These are phyloP conservation scores for Xerocomus amazonicus DNA, from an alignment of 1,284 basidiomycete genomes.

Conservation along the genomic window DNA sequence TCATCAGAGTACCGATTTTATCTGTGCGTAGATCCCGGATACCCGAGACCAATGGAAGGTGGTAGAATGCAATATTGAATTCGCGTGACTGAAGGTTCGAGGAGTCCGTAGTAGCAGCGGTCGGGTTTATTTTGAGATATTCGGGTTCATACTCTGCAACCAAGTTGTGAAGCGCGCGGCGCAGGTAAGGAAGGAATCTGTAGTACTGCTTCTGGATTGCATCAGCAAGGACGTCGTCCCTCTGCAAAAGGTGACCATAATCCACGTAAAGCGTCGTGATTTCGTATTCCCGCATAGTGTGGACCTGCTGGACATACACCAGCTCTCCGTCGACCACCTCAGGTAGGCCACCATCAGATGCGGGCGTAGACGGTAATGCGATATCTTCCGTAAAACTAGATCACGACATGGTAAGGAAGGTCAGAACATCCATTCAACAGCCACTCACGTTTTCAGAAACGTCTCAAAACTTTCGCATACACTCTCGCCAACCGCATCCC, in stretches of 20 bases:
- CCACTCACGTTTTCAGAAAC: slow-evolving; percentile 83
- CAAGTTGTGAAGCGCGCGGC: slow-evolving; percentile 85
- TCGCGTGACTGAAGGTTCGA: slow-evolving; percentile 89
- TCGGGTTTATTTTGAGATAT: slow-evolving; percentile 90
- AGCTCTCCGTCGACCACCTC: slow-evolving; percentile 60
- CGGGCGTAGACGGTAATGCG: slow-evolving; percentile 70
- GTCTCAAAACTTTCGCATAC: slow-evolving; percentile 87
- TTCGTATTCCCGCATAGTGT: slow-evolving; percentile 89
- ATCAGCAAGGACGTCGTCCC: slow-evolving; percentile 88
- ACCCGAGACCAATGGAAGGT: slow-evolving; percentile 89
- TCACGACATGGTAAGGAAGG: slow-evolving; percentile 3
- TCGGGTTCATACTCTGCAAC: slow-evolving; percentile 87
- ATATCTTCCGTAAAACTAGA: slow-evolving; percentile 80
- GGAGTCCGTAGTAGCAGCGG: slow-evolving; percentile 71
- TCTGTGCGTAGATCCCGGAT: slow-evolving; percentile 95
- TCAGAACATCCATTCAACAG: slow-evolving; percentile 3
- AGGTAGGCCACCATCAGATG: slow-evolving; percentile 58
- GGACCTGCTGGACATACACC: slow-evolving; percentile 88
- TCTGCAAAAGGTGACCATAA: slow-evolving; percentile 85
- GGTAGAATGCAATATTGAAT: slow-evolving; percentile 95
- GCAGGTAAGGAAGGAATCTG: slow-evolving; percentile 92
- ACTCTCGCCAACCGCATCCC: slow-evolving; percentile 90
- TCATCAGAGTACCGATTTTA: slow-evolving; percentile 89
- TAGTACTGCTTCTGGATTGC: slow-evolving; percentile 96
- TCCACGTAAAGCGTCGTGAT: slow-evolving; percentile 96